These are phyloP conservation scores for Penicillium palitans DNA, from an alignment of 2,329 filamentous ascomycete genomes.

Conservation along the genomic window DNA sequence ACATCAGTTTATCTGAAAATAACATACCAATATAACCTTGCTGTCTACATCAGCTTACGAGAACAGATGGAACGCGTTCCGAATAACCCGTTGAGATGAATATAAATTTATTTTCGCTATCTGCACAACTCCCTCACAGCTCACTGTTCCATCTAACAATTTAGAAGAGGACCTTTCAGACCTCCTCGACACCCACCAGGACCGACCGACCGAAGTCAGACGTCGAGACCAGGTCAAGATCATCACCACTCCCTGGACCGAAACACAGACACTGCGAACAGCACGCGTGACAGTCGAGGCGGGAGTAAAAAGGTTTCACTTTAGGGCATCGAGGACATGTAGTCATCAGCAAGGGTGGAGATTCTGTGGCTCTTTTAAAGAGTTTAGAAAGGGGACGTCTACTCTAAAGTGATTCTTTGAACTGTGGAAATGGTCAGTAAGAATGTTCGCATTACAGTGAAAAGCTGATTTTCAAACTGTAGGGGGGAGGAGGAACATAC, in stretches of 20 bases:
- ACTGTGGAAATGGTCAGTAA: conserved; percentile 40
- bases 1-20: no score
- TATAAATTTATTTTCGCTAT: not conserved
- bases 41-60: no score
- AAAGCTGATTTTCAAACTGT: conserved; percentile 16
- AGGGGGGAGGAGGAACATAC: conserved; percentile 34
- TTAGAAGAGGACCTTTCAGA: conserved; percentile 71
- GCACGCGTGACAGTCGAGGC: conserved; percentile 39
- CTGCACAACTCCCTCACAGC: not conserved
- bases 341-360: conserved; percentile 93
- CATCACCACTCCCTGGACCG: conserved; percentile 88
- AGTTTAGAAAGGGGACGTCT: conserved; percentile 87
- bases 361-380: conserved; percentile 87
- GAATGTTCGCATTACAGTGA: conserved; percentile 17
- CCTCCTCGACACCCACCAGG: conserved; percentile 83
- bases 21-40: no score
- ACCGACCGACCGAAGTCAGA: conserved; percentile 74
- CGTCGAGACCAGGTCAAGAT: conserved; percentile 76
- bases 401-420: conserved; percentile 97
- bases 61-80: no score
- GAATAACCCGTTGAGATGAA: no score
- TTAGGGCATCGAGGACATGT: conserved; percentile 81
- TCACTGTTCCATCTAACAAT: conserved; percentile 53
- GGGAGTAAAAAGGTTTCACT: conserved; percentile 71
- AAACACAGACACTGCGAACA: conserved; percentile 42